These are phyloP conservation scores for Mucor indicus DNA, from an alignment of 371 early-diverging fungal species.

Conservation along the genomic window DNA sequence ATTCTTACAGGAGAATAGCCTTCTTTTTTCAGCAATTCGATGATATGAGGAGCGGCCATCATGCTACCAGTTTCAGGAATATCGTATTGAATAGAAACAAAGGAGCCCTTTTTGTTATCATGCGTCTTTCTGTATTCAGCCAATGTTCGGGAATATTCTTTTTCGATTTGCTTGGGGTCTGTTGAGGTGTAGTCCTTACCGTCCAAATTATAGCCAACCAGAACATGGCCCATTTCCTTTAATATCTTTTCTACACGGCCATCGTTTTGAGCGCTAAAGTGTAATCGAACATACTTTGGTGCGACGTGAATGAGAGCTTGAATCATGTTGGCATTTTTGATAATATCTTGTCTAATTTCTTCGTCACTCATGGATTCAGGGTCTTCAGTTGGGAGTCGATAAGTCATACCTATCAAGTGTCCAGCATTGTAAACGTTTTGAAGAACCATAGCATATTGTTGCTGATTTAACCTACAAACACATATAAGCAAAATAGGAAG, in stretches of 20 bases:
- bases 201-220: constrained; percentile 54
- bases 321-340: constrained; percentile 43
- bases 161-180: constrained; percentile 35
- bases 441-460: constrained; percentile 51
- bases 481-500: too few species aligned
- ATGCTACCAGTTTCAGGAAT: constrained; percentile 52
- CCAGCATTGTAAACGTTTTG: constrained; percentile 53
- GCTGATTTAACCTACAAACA: constrained; percentile 39
- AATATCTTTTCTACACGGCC: constrained; percentile 36
- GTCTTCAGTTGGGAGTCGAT: constrained; percentile 50
- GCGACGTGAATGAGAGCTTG: constrained; percentile 46
- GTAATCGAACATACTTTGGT: constrained; percentile 52
- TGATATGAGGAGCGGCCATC: constrained; percentile 37
- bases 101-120: constrained; percentile 45
- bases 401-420: constrained; percentile 60
- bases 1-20: constrained; percentile 54
- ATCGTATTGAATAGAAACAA: constrained; percentile 53
- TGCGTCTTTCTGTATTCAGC: constrained; percentile 44
- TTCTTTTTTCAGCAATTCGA: constrained; percentile 38
- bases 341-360: constrained; percentile 45
- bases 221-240: constrained; percentile 44
- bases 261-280: constrained; percentile 46
- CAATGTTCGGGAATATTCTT: constrained; percentile 40
- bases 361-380: constrained; percentile 43
- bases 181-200: constrained; percentile 55